Percentiles rank a stretch among this genome's conserved stretches.
phyloP scores from a whole-genome alignment of 768 basidiomycete species.

The Rhizopogon salebrosus region DNA sequence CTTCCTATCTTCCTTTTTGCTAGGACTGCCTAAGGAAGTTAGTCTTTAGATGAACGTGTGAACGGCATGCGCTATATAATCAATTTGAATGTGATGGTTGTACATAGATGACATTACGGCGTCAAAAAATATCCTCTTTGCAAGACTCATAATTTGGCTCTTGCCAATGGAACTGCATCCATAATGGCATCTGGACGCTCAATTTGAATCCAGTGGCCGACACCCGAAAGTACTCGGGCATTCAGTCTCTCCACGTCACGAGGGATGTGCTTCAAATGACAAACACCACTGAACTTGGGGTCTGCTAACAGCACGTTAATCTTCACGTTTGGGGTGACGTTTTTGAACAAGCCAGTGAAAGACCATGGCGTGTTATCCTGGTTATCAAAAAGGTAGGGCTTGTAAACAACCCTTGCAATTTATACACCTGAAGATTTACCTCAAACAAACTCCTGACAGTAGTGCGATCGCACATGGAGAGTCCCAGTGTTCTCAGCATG shows the following conservation, averaged over 20 bases:
- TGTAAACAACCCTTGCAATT: not conserved
- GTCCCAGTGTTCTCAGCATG: constrained; percentile 1
- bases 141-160: not conserved
- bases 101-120: not conserved
- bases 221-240: constrained; percentile 6
- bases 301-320: constrained; percentile 15
- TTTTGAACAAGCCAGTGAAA: constrained; percentile 7
- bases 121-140: not conserved
- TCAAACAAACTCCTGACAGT: not conserved
- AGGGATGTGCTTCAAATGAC: constrained; percentile 6
- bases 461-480: constrained; percentile 5
- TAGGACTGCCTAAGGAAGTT: too few relatives aligned
- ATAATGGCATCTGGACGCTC: constrained; percentile 20
- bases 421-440: not conserved
- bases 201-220: constrained; percentile 22
- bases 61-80: too few relatives aligned
- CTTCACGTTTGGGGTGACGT: constrained; percentile 5
- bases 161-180: constrained; percentile 1
- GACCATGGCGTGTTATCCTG: constrained; percentile 15
- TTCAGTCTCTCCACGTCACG: not conserved
- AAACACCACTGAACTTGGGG: constrained; percentile 3
- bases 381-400: not conserved
- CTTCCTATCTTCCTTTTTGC: too few relatives aligned
- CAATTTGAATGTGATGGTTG: too few relatives aligned
- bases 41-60: too few relatives aligned